These are phyloP conservation scores for Rhynchospora pubera DNA, from an alignment of 176 grass and related monocot species.

Conservation along the genomic window DNA sequence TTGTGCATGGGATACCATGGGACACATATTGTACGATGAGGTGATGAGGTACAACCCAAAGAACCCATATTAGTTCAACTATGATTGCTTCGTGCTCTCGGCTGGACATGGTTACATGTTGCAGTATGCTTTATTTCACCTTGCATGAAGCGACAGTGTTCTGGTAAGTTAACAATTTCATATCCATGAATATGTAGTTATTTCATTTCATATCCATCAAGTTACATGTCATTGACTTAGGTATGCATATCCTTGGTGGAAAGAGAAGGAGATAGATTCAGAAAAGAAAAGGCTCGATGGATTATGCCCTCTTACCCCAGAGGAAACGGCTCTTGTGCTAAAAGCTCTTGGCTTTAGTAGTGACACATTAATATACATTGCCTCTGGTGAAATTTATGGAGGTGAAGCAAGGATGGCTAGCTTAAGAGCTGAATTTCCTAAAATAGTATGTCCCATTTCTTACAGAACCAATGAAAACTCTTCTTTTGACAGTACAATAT, in stretches of 20 bases:
- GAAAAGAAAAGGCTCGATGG: slow-evolving; percentile 90
- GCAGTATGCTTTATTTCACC: too few relatives aligned
- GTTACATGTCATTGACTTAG: too few relatives aligned
- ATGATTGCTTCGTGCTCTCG: too few relatives aligned
- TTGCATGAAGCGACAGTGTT: too few relatives aligned
- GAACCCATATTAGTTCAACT: too few relatives aligned
- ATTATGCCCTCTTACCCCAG: slow-evolving; percentile 90
- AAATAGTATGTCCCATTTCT: slow-evolving; percentile 41
- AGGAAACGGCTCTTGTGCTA: slow-evolving; percentile 76
- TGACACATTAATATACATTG: slow-evolving; percentile 81
- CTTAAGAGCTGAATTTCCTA: slow-evolving; percentile 61
- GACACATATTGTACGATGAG: too few relatives aligned
- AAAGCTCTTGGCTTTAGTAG: slow-evolving; percentile 69
- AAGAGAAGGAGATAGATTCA: slow-evolving; percentile 92
- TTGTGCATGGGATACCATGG: too few relatives aligned
- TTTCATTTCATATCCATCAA: too few relatives aligned
- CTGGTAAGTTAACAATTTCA: too few relatives aligned
- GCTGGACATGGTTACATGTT: too few relatives aligned
- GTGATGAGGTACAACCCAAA: too few relatives aligned
- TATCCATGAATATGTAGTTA: too few relatives aligned
- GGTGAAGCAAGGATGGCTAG: slow-evolving; percentile 64
- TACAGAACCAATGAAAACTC: neutral
- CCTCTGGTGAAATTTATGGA: slow-evolving; percentile 90
- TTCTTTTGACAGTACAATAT: neutral
- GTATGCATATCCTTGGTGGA: slow-evolving; percentile 97